Conservation (phyloP, 2,329 filamentous ascomycete genomes). For the Sclerotinia spermophila region DNA sequence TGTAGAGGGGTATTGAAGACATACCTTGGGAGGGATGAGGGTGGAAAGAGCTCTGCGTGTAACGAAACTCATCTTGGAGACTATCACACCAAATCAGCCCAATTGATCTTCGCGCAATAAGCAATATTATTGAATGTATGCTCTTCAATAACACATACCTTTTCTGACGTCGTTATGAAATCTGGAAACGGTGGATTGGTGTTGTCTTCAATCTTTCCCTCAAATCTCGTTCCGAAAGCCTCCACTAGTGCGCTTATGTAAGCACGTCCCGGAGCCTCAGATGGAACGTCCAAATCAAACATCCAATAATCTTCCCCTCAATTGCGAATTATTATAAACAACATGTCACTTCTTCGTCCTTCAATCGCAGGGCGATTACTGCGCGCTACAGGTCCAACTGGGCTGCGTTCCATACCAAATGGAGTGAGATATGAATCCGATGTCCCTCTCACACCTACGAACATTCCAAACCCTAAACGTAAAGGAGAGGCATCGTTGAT, state of each 20-base stretch:
- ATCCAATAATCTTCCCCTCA: constrained; percentile 13
- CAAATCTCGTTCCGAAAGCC: constrained; percentile 28
- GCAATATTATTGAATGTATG: neutral
- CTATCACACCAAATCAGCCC: constrained; percentile 37
- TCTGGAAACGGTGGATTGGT: constrained; percentile 23
- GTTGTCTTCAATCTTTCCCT: constrained; percentile 21
- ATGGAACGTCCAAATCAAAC: constrained; percentile 10
- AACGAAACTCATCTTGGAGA: constrained; percentile 83
- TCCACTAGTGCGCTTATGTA: constrained; percentile 26
- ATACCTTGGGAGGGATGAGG: constrained; percentile 98
- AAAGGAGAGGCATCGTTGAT: constrained; percentile 21
- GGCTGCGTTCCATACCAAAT: constrained; percentile 40
- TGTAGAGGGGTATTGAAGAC: constrained; percentile 29
- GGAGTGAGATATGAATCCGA: constrained; percentile 50
- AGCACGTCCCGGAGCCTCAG: constrained; percentile 20
- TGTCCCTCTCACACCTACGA: constrained; percentile 41
- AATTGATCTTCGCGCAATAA: constrained; percentile 24
- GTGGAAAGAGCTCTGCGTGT: constrained; percentile 90
- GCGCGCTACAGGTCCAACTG: constrained; percentile 43
- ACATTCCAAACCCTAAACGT: constrained; percentile 38
- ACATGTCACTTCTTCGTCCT: constrained; percentile 65
- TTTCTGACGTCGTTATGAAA: constrained; percentile 33
- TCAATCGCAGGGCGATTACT: constrained; percentile 52
- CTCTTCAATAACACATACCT: constrained; percentile 29
- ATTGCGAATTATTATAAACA: constrained; percentile 28